Evolutionary conservation across 1,139 yeast species (phyloP).

Genomic region (Sugiyamaella grinbergsii): DNA sequence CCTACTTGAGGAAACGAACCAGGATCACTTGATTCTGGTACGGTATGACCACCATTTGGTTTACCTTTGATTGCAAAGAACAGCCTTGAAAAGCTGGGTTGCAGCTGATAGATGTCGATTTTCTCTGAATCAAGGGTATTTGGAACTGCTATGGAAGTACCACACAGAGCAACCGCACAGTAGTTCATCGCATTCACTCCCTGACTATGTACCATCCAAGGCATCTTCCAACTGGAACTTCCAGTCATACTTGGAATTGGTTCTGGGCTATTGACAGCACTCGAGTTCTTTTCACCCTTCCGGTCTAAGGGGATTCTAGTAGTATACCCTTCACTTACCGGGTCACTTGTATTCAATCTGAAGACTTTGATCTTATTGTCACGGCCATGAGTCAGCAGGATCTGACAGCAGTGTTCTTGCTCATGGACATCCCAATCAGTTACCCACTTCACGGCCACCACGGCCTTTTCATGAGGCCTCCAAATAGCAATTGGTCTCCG

Average conservation of each 20-base stretch:
- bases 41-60: no score
- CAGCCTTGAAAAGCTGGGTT: conserved; percentile 22
- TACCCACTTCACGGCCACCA: conserved; percentile 39
- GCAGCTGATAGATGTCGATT: conserved; percentile 41
- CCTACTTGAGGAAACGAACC: conserved; percentile 4
- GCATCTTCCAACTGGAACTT: conserved; percentile 34
- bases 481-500: conserved; percentile 44
- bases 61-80: conserved; percentile 22
- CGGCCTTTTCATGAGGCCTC: conserved; percentile 40
- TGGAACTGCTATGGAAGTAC: conserved; percentile 41
- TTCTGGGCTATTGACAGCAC: conserved; percentile 21
- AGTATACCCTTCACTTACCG: conserved; percentile 24
- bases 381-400: conserved; percentile 45
- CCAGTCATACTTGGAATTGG: no score
- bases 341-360: conserved; percentile 29
- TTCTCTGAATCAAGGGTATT: conserved; percentile 44
- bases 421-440: conserved; percentile 3
- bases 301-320: conserved; percentile 27
- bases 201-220: conserved; percentile 42
- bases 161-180: conserved; percentile 40
- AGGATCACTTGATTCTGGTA: not conserved
- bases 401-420: not conserved
- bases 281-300: conserved; percentile 19
- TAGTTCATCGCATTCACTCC: conserved; percentile 47
- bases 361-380: conserved; percentile 42